These are phyloP conservation scores for Medicago truncatula DNA, from an alignment of 306 rosid genomes.

Conservation along the genomic window DNA sequence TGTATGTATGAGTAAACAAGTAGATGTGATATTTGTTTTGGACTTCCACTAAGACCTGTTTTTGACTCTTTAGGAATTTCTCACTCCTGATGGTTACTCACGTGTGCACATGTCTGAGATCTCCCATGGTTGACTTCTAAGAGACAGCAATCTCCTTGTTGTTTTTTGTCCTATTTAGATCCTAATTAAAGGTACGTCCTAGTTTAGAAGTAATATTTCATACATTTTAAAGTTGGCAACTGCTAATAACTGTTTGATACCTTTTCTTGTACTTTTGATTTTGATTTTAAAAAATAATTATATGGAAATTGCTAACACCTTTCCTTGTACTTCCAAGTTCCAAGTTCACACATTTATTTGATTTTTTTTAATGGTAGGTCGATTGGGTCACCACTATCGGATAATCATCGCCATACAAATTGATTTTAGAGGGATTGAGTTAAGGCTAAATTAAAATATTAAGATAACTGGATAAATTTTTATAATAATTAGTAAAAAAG, in stretches of 20 bases:
- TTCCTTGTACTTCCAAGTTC: neutral
- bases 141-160: slow-evolving; percentile 18
- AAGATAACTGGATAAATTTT: too few species aligned
- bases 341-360: neutral
- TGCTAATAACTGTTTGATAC: neutral
- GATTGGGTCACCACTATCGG: too few species aligned
- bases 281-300: neutral
- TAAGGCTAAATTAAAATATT: too few species aligned
- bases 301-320: neutral
- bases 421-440: too few species aligned
- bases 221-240: neutral
- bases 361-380: too few species aligned
- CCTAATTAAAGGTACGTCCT: neutral
- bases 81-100: neutral
- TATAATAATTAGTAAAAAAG: too few species aligned
- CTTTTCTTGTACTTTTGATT: neutral
- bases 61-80: slow-evolving; percentile 3
- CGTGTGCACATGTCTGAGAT: slow-evolving; percentile 10
- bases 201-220: neutral
- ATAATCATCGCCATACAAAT: too few species aligned
- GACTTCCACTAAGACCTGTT: neutral
- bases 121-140: slow-evolving; percentile 9
- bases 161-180: slow-evolving; percentile 1
- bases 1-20: neutral
- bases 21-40: neutral